phyloP scores from a whole-genome alignment of 2,329 filamentous ascomycete genomes.

The Dendryphion nanum region DNA sequence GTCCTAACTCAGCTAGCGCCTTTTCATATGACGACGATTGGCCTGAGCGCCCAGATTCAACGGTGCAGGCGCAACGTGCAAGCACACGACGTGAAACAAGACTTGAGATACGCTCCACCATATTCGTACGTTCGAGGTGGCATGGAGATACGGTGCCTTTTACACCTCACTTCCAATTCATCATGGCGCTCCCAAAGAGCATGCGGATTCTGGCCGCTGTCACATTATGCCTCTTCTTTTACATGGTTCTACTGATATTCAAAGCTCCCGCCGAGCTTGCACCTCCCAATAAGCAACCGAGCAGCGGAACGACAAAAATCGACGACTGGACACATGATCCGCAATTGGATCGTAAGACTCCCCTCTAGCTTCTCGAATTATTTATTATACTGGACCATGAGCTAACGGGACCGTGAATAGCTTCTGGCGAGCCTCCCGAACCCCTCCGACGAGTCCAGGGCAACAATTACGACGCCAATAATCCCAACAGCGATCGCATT shows the following conservation, averaged over 20 bases:
- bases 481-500: constrained; percentile 75
- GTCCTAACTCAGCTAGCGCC: neutral
- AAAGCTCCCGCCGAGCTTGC: constrained; percentile 51
- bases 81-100: no score
- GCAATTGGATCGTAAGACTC: constrained; percentile 74
- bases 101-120: no score
- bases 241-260: constrained; percentile 75
- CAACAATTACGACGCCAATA: constrained; percentile 74
- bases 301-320: constrained; percentile 37
- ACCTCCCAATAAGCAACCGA: constrained; percentile 22
- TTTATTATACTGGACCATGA: no score
- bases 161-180: constrained; percentile 20
- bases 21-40: constrained; percentile 3
- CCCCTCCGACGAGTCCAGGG: constrained; percentile 66
- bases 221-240: constrained; percentile 71
- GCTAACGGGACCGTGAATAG: no score
- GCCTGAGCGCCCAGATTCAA: constrained; percentile 6
- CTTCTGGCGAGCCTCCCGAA: constrained; percentile 79
- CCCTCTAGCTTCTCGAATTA: no score
- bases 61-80: no score
- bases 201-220: constrained; percentile 75
- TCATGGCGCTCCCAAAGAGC: constrained; percentile 82
- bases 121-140: no score
- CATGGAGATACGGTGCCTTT: neutral
- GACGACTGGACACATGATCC: constrained; percentile 75